These are phyloP conservation scores for Pseudocercospora fijiensis DNA, from an alignment of 2,329 filamentous ascomycete species.

Conservation along the genomic window DNA sequence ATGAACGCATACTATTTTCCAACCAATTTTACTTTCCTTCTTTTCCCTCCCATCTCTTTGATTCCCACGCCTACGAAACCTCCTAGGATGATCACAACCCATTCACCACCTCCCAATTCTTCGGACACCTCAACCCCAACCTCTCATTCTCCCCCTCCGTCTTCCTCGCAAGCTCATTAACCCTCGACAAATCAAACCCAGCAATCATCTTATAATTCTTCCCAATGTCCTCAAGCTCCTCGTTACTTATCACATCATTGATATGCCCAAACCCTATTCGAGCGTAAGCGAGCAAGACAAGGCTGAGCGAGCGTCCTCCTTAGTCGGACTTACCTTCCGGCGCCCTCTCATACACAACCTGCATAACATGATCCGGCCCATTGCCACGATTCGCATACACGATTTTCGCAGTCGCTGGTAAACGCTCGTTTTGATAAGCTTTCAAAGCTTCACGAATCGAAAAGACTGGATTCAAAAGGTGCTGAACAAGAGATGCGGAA, in stretches of 20 bases:
- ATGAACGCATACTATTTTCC: background rate
- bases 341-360: slow-evolving; percentile 48
- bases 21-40: background rate
- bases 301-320: too few relatives aligned
- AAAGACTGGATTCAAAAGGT: slow-evolving; percentile 31
- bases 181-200: slow-evolving; percentile 48
- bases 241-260: slow-evolving; percentile 33
- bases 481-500: slow-evolving; percentile 42
- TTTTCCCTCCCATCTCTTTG: background rate
- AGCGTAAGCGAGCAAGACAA: too few relatives aligned
- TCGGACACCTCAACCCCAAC: slow-evolving; percentile 27
- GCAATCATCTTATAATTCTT: slow-evolving; percentile 43
- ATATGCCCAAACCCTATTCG: slow-evolving; percentile 39
- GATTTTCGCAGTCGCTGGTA: slow-evolving; percentile 48
- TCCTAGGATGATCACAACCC: too few relatives aligned
- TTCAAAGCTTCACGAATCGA: slow-evolving; percentile 39
- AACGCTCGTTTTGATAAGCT: slow-evolving; percentile 42
- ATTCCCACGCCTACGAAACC: background rate
- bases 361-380: slow-evolving; percentile 49
- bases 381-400: slow-evolving; percentile 50
- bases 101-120: slow-evolving; percentile 6
- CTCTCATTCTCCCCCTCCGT: slow-evolving; percentile 36
- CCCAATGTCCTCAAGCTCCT: slow-evolving; percentile 30
- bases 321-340: slow-evolving; percentile 35
- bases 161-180: slow-evolving; percentile 44